Percentiles rank a stretch among this genome's conserved stretches.
Conservation (phyloP, 2,329 filamentous ascomycete species). For the Fusarium sp. region DNA sequence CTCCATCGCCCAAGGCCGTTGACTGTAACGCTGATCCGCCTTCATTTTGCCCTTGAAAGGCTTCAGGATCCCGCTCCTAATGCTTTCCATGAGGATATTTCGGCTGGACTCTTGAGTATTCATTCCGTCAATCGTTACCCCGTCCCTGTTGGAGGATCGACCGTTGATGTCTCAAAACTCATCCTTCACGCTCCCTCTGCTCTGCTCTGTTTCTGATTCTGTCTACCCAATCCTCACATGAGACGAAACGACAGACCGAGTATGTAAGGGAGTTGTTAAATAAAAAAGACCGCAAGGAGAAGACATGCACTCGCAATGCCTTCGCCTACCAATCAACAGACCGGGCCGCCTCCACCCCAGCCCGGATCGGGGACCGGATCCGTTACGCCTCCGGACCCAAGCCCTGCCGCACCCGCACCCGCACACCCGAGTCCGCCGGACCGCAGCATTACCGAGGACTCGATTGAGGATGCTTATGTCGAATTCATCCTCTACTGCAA, state of each 20-base stretch:
- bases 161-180: conserved; percentile 37
- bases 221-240: conserved; percentile 16
- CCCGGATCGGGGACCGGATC: conserved; percentile 35
- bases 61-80: conserved; percentile 5
- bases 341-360: conserved; percentile 26
- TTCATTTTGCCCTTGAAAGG: conserved; percentile 8
- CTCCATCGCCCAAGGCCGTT: conserved; percentile 40
- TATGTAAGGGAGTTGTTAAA: conserved; percentile 22
- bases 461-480: conserved; percentile 84
- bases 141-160: conserved; percentile 3
- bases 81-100: conserved; percentile 7
- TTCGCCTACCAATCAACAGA: conserved; percentile 28
- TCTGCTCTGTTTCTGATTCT: conserved; percentile 13
- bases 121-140: conserved; percentile 15
- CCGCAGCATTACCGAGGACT: conserved; percentile 73
- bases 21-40: conserved; percentile 39
- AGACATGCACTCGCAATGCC: conserved; percentile 44
- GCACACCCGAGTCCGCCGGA: conserved; percentile 66
- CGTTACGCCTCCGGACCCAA: conserved; percentile 33
- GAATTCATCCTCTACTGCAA: conserved; percentile 92
- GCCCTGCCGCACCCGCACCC: too few species aligned
- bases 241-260: conserved; percentile 23
- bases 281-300: not conserved
- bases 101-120: conserved; percentile 3
- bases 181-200: conserved; percentile 5